phyloP scores from a whole-genome alignment of 768 basidiomycete genomes.

The Amanita polypyramis region DNA sequence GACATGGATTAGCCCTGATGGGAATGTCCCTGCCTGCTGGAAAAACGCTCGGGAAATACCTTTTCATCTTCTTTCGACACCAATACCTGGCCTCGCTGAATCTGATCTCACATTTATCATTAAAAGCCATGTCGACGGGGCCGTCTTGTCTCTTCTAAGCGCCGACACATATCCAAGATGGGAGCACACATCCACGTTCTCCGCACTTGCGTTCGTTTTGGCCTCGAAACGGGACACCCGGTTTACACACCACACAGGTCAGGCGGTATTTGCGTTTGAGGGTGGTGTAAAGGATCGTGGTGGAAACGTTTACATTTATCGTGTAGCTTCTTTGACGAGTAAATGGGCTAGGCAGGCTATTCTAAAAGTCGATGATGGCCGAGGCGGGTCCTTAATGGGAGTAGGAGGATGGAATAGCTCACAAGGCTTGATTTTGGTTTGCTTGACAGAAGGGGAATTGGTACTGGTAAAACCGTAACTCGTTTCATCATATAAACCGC shows the following conservation, averaged over 20 bases:
- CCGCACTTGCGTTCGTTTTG: conserved; percentile 87
- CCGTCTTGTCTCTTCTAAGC: conserved; percentile 41
- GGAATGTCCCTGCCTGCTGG: conserved; percentile 33
- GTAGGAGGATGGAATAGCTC: conserved; percentile 39
- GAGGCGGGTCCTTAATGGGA: conserved; percentile 69
- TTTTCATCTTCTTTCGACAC: conserved; percentile 54
- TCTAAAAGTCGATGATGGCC: conserved; percentile 60
- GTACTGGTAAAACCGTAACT: conserved; percentile 36
- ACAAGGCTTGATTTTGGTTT: conserved; percentile 38
- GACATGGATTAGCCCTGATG: conserved; percentile 56
- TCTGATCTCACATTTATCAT: conserved; percentile 38
- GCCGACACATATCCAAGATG: conserved; percentile 28
- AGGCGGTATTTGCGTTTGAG: conserved; percentile 75
- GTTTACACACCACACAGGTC: conserved; percentile 65
- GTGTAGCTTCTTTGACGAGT: conserved; percentile 36
- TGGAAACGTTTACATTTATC: conserved; percentile 84
- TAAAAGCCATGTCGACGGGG: conserved; percentile 69
- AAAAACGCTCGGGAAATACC: conserved; percentile 23
- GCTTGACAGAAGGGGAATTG: conserved; percentile 70
- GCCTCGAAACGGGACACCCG: conserved; percentile 87
- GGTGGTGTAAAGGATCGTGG: conserved; percentile 55
- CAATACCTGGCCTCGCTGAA: conserved; percentile 44
- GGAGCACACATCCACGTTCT: conserved; percentile 76
- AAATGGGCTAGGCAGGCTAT: conserved; percentile 74
- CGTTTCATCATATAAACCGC: conserved; percentile 1